Conservation (phyloP, 2,329 filamentous ascomycete species). For the Penicillium sp. region DNA sequence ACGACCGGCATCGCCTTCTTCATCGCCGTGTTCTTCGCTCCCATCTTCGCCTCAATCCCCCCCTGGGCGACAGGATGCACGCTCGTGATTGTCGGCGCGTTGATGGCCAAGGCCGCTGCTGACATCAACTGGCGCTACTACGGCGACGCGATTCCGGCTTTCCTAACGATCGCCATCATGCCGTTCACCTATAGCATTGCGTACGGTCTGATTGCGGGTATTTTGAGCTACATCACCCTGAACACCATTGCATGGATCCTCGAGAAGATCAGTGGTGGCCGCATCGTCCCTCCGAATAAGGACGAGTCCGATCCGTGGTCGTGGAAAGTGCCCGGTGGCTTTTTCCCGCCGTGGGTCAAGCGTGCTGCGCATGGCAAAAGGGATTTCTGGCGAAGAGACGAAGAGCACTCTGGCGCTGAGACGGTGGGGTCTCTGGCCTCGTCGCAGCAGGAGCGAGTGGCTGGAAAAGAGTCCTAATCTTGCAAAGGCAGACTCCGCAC, state of each 20-base stretch:
- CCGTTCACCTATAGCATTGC: conserved; percentile 88
- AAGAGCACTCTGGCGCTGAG: conserved; percentile 17
- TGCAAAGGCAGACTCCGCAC: not conserved
- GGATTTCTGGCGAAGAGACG: conserved; percentile 63
- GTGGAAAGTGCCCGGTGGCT: conserved; percentile 69
- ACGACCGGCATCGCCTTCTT: conserved; percentile 79
- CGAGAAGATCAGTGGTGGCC: conserved; percentile 63
- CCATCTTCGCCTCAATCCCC: conserved; percentile 85
- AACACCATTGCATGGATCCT: conserved; percentile 70
- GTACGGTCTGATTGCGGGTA: conserved; percentile 78
- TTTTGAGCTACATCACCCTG: conserved; percentile 71
- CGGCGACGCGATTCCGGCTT: conserved; percentile 79
- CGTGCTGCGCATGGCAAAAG: conserved; percentile 65
- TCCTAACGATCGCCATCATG: conserved; percentile 80
- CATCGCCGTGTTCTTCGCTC: conserved; percentile 82
- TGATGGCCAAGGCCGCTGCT: conserved; percentile 75
- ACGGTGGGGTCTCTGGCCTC: conserved; percentile 15
- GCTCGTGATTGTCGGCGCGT: conserved; percentile 80
- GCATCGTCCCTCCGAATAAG: conserved; percentile 71
- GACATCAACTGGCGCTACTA: conserved; percentile 89
- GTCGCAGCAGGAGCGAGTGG: conserved; percentile 19
- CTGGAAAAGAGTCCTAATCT: conserved; percentile 13
- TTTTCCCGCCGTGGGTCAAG: conserved; percentile 71
- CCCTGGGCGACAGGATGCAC: conserved; percentile 87
- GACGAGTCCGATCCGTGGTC: conserved; percentile 77